Evolutionary conservation across 495 filamentous ascomycete genomes (phyloP), one percentile per base, ranked within the genome.

Genomic region (Elasticomyces elasticus): DNA sequence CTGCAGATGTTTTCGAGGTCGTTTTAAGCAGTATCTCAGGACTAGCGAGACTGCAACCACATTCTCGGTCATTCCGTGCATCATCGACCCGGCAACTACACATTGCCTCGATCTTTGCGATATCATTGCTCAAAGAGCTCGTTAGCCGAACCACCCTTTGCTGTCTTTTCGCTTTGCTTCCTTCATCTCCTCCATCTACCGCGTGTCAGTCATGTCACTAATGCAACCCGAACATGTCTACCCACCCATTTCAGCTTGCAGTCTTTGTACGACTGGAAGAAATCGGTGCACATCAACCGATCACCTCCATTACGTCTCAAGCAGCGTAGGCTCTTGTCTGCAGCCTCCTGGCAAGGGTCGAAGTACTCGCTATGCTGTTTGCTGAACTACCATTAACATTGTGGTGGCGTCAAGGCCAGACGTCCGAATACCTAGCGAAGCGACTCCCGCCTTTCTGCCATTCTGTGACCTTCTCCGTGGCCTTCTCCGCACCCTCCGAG

Each of bases 311-410:
- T 97, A 22, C 91, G 80, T 60, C 86, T 81, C 68, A 97, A 74
- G 70, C 91, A 97, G 63, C 78, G 81, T 12, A 94, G 78, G 68
- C 88, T 95, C 55, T 79, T 75, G 43, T 80, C 69, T n/a, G 92
- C 91, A n/a, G 87, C 89, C 52, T 94, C 87, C 65, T 96, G 89
- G 66, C 91, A 97, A 13, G 91, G 91, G 63, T 97, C 91, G 63
- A 87, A 87, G 70, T 82, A 96, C 67, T 94, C 80, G 69, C 87
- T 92, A 55, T 80, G 73, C 48, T 69, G 72, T 73, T 97, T 97
- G 60, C 90, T 95, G 60, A 20, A 25, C 31, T 17, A 25, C 27
- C 51, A 49, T 49, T 42, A 54, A 51, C 25, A 7, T 19, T 20
- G 43, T 37, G 27, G 30, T 23, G 15, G 38, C 24, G 37, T 42